These are phyloP conservation scores for Ogataea methanolica DNA, from an alignment of 805 yeast species.

Conservation along the genomic window DNA sequence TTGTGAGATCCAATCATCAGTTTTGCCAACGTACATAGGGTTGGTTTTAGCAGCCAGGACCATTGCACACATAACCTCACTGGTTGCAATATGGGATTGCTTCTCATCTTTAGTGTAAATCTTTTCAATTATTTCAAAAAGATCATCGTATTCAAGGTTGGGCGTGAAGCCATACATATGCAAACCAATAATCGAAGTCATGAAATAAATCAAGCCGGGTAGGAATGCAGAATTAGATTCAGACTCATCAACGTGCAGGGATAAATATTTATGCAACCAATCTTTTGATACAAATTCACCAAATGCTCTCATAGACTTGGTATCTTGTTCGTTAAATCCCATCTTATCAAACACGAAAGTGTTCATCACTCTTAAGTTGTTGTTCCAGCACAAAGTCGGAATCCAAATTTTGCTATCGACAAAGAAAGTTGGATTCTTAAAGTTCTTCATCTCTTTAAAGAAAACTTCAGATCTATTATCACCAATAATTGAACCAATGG, in stretches of 20 bases:
- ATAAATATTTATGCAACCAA: slow-evolving; percentile 53
- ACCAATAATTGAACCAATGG: slow-evolving; percentile 11
- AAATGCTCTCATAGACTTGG: slow-evolving; percentile 34
- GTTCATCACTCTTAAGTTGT: slow-evolving; percentile 42
- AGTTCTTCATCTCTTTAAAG: slow-evolving; percentile 46
- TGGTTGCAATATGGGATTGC: slow-evolving; percentile 66
- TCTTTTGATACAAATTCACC: slow-evolving; percentile 44
- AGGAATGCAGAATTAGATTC: slow-evolving; percentile 66
- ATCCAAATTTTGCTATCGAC: slow-evolving; percentile 51
- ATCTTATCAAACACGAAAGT: slow-evolving; percentile 23
- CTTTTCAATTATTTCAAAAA: slow-evolving; percentile 44
- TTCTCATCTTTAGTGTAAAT: slow-evolving; percentile 64
- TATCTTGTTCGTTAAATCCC: slow-evolving; percentile 40
- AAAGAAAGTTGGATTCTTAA: slow-evolving; percentile 43
- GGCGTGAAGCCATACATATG: slow-evolving; percentile 40
- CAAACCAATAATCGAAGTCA: slow-evolving; percentile 46
- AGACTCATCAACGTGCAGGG: slow-evolving; percentile 57
- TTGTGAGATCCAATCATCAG: slow-evolving; percentile 43
- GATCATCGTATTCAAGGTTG: slow-evolving; percentile 43
- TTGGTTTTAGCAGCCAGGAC: slow-evolving; percentile 43
- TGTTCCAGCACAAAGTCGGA: slow-evolving; percentile 80
- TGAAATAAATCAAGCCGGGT: slow-evolving; percentile 56
- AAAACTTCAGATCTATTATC: slow-evolving; percentile 32
- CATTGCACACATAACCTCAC: slow-evolving; percentile 68
- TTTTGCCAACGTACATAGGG: slow-evolving; percentile 25